Percentiles rank a stretch among this genome's conserved stretches.
Evolutionary conservation across 2,329 filamentous ascomycete species (phyloP).

Genomic region (Raffaelea albimanens): DNA sequence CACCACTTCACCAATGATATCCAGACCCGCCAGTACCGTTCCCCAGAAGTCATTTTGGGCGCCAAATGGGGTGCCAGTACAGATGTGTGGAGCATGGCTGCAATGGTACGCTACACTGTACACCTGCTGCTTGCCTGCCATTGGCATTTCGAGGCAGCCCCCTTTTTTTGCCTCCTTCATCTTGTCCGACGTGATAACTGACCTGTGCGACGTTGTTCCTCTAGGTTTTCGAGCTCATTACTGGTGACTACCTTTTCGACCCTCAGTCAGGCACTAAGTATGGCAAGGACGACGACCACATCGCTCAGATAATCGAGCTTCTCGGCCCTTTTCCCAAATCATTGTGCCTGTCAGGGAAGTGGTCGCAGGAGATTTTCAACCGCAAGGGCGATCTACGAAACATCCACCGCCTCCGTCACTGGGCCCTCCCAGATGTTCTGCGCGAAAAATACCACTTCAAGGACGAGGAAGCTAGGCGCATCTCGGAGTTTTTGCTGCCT

Average conservation of each 20-base stretch:
- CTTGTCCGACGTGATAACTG: neutral
- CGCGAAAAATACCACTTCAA: slow-evolving; percentile 96
- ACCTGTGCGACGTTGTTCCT: slow-evolving; percentile 6
- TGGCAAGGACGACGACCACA: slow-evolving; percentile 98
- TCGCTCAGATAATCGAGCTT: slow-evolving; percentile 96
- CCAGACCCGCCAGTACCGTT: slow-evolving; percentile 93
- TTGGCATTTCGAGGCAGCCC: neutral
- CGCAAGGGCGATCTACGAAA: slow-evolving; percentile 94
- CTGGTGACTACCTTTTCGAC: slow-evolving; percentile 96
- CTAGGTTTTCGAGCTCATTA: slow-evolving; percentile 94
- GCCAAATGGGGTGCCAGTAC: slow-evolving; percentile 99
- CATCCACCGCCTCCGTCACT: slow-evolving; percentile 91
- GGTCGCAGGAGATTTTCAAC: slow-evolving; percentile 98
- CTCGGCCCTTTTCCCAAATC: slow-evolving; percentile 89
- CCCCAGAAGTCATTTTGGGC: slow-evolving; percentile 91
- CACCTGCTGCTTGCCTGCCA: neutral
- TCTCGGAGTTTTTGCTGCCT: slow-evolving; percentile 75
- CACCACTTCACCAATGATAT: slow-evolving; percentile 99
- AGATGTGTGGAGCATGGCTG: slow-evolving; percentile 98
- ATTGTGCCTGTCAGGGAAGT: slow-evolving; percentile 85
- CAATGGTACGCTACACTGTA: slow-evolving; percentile 61
- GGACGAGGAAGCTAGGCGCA: slow-evolving; percentile 65
- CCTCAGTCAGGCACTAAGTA: slow-evolving; percentile 98
- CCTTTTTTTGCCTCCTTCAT: neutral
- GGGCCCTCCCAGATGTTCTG: slow-evolving; percentile 87